Percentiles rank a stretch among this genome's conserved stretches.
Evolutionary conservation across 768 basidiomycete species (phyloP).

Genomic region (Phlegmacium glaucopus): DNA sequence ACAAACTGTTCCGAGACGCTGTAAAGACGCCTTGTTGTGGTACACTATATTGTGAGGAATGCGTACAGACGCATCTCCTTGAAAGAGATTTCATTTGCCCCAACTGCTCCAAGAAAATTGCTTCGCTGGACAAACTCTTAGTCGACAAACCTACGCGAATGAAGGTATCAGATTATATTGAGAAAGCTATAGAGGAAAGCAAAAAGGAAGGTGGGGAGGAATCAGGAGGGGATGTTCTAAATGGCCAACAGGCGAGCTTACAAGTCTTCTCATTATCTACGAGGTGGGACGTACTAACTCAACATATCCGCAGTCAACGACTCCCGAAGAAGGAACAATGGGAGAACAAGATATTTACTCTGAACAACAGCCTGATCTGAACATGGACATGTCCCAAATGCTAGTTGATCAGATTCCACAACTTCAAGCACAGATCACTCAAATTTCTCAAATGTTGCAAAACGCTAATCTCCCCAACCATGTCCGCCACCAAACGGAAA

Average conservation of each 20-base stretch:
- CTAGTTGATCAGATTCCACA: conserved; percentile 75
- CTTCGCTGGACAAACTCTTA: conserved; percentile 83
- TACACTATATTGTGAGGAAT: conserved; percentile 93
- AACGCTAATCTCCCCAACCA: conserved; percentile 69
- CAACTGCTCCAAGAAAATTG: conserved; percentile 82
- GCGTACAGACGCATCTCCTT: conserved; percentile 89
- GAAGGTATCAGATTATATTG: conserved; percentile 79
- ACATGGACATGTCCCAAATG: conserved; percentile 68
- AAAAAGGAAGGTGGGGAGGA: conserved; percentile 59
- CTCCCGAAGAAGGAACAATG: conserved; percentile 14
- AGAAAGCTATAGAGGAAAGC: conserved; percentile 75
- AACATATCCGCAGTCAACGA: conserved; percentile 10
- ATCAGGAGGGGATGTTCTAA: conserved; percentile 17
- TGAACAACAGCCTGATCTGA: conserved; percentile 63
- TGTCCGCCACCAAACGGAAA: conserved; percentile 76
- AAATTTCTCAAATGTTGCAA: conserved; percentile 75
- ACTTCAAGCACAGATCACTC: conserved; percentile 81
- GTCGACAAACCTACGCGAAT: conserved; percentile 77
- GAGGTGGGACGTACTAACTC: not conserved
- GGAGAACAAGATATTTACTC: conserved; percentile 65
- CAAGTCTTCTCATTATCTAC: not conserved
- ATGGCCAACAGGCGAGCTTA: conserved; percentile 35
- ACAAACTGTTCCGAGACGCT: conserved; percentile 89
- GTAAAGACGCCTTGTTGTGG: conserved; percentile 95
- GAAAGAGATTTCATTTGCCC: conserved; percentile 96